These are phyloP conservation scores for Bombardia bombarda DNA, from an alignment of 495 filamentous ascomycete species.

Conservation along the genomic window DNA sequence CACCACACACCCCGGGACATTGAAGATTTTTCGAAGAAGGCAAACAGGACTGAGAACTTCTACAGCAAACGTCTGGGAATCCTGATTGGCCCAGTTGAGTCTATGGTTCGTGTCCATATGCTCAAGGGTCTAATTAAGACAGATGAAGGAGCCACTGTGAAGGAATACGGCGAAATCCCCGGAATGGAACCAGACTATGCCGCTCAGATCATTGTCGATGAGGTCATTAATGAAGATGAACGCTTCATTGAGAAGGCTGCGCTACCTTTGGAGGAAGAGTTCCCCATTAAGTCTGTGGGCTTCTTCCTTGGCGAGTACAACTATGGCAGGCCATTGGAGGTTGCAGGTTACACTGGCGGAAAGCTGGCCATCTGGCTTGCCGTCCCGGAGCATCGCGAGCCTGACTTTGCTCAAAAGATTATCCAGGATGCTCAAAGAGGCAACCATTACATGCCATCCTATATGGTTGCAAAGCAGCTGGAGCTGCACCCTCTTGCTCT, in stretches of 20 bases:
- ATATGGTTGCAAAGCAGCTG: constrained; percentile 71
- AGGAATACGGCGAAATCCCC: constrained; percentile 85
- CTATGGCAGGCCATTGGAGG: constrained; percentile 81
- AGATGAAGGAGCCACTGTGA: constrained; percentile 82
- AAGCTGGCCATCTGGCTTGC: constrained; percentile 72
- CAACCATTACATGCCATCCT: constrained; percentile 78
- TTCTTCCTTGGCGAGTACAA: constrained; percentile 97
- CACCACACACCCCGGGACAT: constrained; percentile 76
- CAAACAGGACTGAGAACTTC: constrained; percentile 68
- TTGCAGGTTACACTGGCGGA: constrained; percentile 63
- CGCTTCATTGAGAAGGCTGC: constrained; percentile 87
- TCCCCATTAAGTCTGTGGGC: constrained; percentile 67
- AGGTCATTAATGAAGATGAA: constrained; percentile 84
- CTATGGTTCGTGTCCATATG: constrained; percentile 84
- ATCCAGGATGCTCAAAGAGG: constrained; percentile 55
- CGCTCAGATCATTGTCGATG: constrained; percentile 80
- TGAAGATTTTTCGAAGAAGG: constrained; percentile 74
- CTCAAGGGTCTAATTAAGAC: constrained; percentile 86
- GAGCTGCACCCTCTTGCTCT: constrained; percentile 77
- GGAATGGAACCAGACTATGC: constrained; percentile 91
- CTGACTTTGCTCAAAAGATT: constrained; percentile 71
- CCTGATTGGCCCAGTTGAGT: constrained; percentile 78
- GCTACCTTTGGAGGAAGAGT: constrained; percentile 83
- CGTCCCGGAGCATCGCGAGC: constrained; percentile 57
- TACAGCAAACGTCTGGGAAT: constrained; percentile 90